Evolutionary conservation across 345 rosid genomes (phyloP).

Genomic region (Mallotus nudiflorus): DNA sequence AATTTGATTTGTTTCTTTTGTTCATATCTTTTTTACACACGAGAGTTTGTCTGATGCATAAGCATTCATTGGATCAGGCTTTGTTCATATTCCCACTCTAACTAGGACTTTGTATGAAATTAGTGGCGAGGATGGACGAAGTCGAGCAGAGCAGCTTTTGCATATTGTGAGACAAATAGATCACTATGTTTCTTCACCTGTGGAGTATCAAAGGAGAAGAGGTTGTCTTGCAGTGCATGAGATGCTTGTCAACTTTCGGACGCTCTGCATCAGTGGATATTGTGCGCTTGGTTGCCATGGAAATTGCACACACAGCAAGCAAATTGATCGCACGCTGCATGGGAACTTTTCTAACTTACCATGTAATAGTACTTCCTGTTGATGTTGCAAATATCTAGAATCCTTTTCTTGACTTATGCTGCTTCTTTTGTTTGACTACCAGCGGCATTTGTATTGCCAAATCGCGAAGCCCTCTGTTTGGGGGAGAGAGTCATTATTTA

Average conservation of each 20-base stretch:
- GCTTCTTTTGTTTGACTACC: conserved; percentile 30
- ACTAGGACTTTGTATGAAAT: conserved; percentile 28
- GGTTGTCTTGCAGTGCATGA: conserved; percentile 87
- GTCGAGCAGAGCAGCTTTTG: conserved; percentile 93
- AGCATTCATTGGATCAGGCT: conserved; percentile 2
- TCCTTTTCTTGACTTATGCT: conserved; percentile 16
- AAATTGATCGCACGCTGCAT: conserved; percentile 60
- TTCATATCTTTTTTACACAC: background rate
- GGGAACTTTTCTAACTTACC: conserved; percentile 79
- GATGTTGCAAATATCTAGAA: background rate
- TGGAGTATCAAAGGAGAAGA: conserved; percentile 88
- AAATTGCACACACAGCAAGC: conserved; percentile 80
- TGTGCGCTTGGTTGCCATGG: conserved; percentile 94
- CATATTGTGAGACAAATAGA: conserved; percentile 91
- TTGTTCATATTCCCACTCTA: conserved; percentile 18
- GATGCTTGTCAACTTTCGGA: conserved; percentile 85
- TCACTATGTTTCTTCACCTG: conserved; percentile 71
- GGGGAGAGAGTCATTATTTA: conserved; percentile 90
- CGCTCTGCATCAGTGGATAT: conserved; percentile 78
- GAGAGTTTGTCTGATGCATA: background rate
- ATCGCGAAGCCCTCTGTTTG: conserved; percentile 85
- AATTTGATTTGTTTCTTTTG: background rate
- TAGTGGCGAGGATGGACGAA: conserved; percentile 99
- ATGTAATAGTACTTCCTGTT: conserved; percentile 45
- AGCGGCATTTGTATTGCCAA: conserved; percentile 92